Evolutionary conservation across 164 flowering plant genomes (phyloP).

Genomic region (Pachysandra terminalis): DNA sequence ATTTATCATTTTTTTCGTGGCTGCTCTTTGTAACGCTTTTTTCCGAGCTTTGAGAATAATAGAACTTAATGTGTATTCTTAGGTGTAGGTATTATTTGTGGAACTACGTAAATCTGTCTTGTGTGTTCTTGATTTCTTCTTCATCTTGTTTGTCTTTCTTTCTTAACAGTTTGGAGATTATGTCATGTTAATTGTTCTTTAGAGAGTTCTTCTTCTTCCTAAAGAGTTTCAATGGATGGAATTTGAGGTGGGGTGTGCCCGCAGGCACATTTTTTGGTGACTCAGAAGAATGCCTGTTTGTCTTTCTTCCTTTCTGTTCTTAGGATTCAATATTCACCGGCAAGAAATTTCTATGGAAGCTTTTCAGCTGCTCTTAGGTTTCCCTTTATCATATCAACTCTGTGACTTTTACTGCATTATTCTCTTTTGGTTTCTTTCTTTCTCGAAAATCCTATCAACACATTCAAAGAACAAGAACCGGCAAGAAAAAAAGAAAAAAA

Average conservation of each 20-base stretch:
- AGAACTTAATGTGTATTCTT: too few relatives aligned
- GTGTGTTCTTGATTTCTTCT: too few relatives aligned
- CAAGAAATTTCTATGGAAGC: constrained; percentile 61
- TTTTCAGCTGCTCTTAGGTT: constrained; percentile 56
- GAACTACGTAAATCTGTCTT: too few relatives aligned
- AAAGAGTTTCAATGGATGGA: background rate
- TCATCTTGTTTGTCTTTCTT: too few relatives aligned
- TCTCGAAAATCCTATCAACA: constrained; percentile 52
- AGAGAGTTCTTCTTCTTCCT: too few relatives aligned
- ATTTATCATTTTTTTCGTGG: too few relatives aligned
- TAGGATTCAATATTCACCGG: constrained; percentile 37
- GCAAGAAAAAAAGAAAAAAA: background rate
- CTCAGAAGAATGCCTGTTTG: constrained; percentile 46
- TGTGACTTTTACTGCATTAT: constrained; percentile 39
- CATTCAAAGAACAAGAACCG: constrained; percentile 6
- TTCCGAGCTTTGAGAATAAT: too few relatives aligned
- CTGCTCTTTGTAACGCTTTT: too few relatives aligned
- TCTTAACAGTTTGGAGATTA: background rate
- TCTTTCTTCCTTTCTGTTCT: constrained; percentile 21
- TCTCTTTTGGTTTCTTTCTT: constrained; percentile 20
- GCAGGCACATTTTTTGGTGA: constrained; percentile 6
- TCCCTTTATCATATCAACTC: constrained; percentile 64
- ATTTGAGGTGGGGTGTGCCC: background rate
- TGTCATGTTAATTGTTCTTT: background rate
- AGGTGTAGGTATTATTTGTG: too few relatives aligned